These are phyloP conservation scores for Ceratocystiopsis brevicomis DNA, from an alignment of 2,329 filamentous ascomycete genomes.

Conservation along the genomic window DNA sequence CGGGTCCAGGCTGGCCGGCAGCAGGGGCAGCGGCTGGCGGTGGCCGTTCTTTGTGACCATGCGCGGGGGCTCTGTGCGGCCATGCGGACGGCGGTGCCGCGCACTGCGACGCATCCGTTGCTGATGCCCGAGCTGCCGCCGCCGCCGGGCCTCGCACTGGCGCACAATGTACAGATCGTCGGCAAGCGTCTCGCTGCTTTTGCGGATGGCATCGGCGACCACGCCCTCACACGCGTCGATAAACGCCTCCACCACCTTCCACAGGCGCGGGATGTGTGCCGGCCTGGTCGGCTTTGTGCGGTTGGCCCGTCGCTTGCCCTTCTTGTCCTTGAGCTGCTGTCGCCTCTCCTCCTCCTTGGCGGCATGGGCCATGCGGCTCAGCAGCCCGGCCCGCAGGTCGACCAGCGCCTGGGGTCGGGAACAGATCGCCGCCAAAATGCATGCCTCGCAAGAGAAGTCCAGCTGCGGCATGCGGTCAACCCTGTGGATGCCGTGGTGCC, in stretches of 20 bases:
- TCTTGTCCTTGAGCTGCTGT: too few relatives aligned
- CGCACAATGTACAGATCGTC: constrained; percentile 2
- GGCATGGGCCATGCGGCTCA: constrained; percentile 17
- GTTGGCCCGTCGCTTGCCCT: too few relatives aligned
- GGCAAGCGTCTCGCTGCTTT: constrained; percentile 1
- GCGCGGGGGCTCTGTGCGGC: constrained; percentile 1
- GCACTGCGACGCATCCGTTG: background rate
- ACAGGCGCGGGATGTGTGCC: constrained; percentile 19
- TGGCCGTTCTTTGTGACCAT: constrained; percentile 8
- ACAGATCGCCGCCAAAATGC: constrained; percentile 30
- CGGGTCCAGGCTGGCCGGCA: constrained; percentile 1
- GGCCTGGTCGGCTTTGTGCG: too few relatives aligned
- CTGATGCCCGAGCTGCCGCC: background rate
- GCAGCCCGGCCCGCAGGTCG: constrained; percentile 26
- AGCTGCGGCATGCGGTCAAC: constrained; percentile 5
- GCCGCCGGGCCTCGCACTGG: constrained; percentile 4
- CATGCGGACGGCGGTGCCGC: background rate
- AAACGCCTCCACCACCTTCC: constrained; percentile 25
- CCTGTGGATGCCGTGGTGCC: background rate
- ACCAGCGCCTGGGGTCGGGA: constrained; percentile 21
- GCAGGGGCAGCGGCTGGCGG: constrained; percentile 8
- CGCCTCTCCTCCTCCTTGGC: background rate
- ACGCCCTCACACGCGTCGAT: constrained; percentile 14
- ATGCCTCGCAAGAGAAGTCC: constrained; percentile 28
- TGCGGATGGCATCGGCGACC: constrained; percentile 1